Base-by-base conservation (phyloP, 257 asterid genomes). In the Apocynum venetum region DNA sequence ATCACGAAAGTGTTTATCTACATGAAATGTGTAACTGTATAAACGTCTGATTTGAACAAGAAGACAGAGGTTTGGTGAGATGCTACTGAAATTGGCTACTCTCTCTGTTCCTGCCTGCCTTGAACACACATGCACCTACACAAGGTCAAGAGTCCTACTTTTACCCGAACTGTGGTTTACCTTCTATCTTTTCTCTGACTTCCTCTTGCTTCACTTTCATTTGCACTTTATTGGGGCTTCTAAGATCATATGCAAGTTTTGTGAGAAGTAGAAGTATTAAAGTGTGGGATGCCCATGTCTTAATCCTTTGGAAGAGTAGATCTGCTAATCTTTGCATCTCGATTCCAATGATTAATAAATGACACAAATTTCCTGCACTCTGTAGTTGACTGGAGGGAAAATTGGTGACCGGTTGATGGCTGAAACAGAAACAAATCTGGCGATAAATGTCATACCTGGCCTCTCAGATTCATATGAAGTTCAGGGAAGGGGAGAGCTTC, bases 401-500 rank as follows among this genome's bases (percentile, higher is more conserved):
- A 93, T 96, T 80, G 98, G 97, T 76, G 97, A 96, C 68, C 97
- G 99, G 67, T 84, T 96, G 77, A 76, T 84, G 85, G 97, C 96
- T 79, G 99, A 96, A 85, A 89, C 98, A 85, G 99, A 93, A 89
- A 93, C 97, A 56, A 96, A 93, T 86, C 98, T 96, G 71, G 95
- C 99, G 41, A 89, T 96, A 81, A 93, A 91, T 85, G 97, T 96
- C 74, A 89, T 96, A 70, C 97, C 97, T 71, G 91, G 93, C 64
- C 80, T 89, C 78, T 90, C 99, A 4, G 99, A 96, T 44, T 89
- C 99, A 60, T 93, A 85, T 89, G 99, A 96, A 90, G 99, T 96
- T 84, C 99, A 93, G 83, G 99, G 99, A 81, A 87, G 99, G 87
- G 99, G 99, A 85, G 99, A 96, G 88, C 98, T 96, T 87, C 99